These are phyloP conservation scores for Heritiera fomes DNA, from an alignment of 345 rosid genomes.

Conservation along the genomic window DNA sequence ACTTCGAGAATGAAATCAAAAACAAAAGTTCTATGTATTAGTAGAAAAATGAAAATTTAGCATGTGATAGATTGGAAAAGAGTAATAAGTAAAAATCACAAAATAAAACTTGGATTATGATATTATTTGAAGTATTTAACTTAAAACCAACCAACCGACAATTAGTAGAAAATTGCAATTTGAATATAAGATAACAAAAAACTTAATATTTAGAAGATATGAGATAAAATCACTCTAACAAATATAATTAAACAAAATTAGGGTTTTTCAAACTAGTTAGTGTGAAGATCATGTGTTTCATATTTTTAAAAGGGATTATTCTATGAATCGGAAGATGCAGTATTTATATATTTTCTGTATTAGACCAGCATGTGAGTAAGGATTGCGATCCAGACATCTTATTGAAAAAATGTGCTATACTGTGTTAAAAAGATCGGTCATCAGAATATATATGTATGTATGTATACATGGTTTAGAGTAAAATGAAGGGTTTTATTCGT, in stretches of 20 bases:
- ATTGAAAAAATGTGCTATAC: not conserved
- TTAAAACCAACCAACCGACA: too few relatives aligned
- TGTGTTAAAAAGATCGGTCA: not conserved
- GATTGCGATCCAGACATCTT: not conserved
- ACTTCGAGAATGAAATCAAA: slow-evolving; percentile 11
- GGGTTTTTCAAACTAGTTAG: not conserved
- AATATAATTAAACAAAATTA: not conserved
- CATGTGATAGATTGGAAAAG: too few relatives aligned
- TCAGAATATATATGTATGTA: not conserved
- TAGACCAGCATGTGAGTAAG: not conserved
- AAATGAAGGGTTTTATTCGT: not conserved
- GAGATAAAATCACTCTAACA: too few relatives aligned
- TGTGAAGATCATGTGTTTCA: not conserved
- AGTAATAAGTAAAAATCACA: too few relatives aligned
- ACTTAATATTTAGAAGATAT: too few relatives aligned
- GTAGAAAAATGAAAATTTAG: too few relatives aligned
- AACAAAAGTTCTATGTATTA: not conserved
- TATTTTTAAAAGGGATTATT: not conserved
- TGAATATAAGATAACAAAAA: too few relatives aligned
- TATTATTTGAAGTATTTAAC: too few relatives aligned
- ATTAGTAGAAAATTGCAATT: too few relatives aligned
- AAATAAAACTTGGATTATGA: too few relatives aligned
- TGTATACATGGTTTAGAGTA: not conserved
- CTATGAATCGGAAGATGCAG: too few relatives aligned
- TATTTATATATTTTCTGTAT: not conserved